A percentile compares a stretch with the other conserved stretches of the same genome.
These are phyloP conservation scores for Solanum sejunctum DNA, from an alignment of 257 asterid genomes.

Conservation along the genomic window DNA sequence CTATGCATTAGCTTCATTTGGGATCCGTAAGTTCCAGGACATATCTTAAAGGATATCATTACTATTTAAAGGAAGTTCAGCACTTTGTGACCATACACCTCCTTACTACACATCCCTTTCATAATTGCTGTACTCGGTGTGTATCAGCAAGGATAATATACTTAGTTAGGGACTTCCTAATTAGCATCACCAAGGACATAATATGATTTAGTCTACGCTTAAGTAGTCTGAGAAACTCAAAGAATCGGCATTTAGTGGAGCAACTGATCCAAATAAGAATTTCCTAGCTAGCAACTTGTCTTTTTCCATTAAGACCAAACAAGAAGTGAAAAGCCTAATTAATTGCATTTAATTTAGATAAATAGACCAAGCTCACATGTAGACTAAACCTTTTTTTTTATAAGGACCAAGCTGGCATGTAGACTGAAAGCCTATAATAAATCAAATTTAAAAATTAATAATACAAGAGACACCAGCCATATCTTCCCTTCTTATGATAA, in stretches of 20 bases:
- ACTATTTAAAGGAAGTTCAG: not conserved
- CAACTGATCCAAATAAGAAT: not conserved
- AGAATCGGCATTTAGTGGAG: not conserved
- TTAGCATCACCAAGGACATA: not conserved
- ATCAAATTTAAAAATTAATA: not conserved
- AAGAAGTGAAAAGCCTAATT: not conserved
- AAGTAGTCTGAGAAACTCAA: not conserved
- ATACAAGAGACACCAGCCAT: not conserved
- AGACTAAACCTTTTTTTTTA: not conserved
- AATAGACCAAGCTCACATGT: not conserved
- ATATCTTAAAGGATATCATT: not conserved
- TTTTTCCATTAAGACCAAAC: not conserved
- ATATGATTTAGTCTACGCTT: not conserved
- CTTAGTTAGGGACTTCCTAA: not conserved
- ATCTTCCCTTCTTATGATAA: not conserved
- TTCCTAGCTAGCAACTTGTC: not conserved
- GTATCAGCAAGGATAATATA: not conserved
- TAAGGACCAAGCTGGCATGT: not conserved
- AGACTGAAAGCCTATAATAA: not conserved
- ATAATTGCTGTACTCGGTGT: not conserved
- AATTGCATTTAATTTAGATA: not conserved
- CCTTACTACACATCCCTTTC: not conserved
- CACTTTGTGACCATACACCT: not conserved
- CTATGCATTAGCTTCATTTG: not conserved
- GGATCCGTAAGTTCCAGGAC: not conserved